These are phyloP conservation scores for Hymenoscyphus infarciens DNA, from an alignment of 2,329 filamentous ascomycete genomes.

Conservation along the genomic window DNA sequence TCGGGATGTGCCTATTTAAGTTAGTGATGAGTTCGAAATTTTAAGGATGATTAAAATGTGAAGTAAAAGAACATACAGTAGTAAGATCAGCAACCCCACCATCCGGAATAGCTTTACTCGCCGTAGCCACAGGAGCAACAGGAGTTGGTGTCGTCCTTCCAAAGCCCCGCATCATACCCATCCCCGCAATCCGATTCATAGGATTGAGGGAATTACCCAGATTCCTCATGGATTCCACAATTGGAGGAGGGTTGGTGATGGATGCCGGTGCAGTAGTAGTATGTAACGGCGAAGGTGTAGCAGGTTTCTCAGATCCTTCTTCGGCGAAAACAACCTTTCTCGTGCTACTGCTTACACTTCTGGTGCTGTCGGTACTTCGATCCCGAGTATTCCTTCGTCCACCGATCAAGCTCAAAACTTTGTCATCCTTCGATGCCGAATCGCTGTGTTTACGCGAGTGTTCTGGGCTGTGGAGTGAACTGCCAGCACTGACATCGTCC, in stretches of 20 bases:
- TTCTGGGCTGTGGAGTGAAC: constrained; percentile 44
- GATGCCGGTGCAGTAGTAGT: constrained; percentile 28
- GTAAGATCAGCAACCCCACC: constrained; percentile 50
- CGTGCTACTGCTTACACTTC: constrained; percentile 54
- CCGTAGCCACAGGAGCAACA: constrained; percentile 40
- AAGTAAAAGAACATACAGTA: constrained; percentile 49
- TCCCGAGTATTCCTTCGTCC: constrained; percentile 63
- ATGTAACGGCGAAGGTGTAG: constrained; percentile 26
- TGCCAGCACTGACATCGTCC: constrained; percentile 44
- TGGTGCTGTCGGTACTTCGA: constrained; percentile 69
- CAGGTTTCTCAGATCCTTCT: constrained; percentile 37
- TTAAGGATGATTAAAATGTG: too few relatives aligned
- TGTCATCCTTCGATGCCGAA: constrained; percentile 52
- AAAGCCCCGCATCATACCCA: constrained; percentile 72
- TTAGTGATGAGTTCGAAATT: too few relatives aligned
- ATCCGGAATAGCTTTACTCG: constrained; percentile 42
- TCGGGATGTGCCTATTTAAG: constrained; percentile 56
- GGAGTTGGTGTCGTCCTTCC: constrained; percentile 50
- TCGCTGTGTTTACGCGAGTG: constrained; percentile 32
- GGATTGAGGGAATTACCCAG: constrained; percentile 80
- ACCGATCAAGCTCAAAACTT: constrained; percentile 66
- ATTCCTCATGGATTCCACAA: constrained; percentile 77
- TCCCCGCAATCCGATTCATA: constrained; percentile 71
- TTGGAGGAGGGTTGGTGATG: constrained; percentile 51
- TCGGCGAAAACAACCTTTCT: constrained; percentile 54